These are phyloP conservation scores for Phytophthora hybrid DNA, from an alignment of 352 stramenopile species.

Conservation along the genomic window DNA sequence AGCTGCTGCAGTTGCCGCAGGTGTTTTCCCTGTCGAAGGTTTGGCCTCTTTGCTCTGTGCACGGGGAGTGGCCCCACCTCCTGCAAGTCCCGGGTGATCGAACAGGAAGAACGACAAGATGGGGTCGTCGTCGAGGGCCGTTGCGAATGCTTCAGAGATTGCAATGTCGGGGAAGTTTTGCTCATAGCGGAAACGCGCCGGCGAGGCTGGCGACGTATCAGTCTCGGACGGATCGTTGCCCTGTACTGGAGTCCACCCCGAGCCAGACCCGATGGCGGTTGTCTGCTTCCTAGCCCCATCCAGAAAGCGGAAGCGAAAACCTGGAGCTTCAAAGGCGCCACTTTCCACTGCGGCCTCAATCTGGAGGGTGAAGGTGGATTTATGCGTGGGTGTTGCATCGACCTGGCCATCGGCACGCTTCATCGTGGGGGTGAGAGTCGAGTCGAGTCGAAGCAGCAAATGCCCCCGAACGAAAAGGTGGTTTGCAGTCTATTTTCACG, in stretches of 20 bases:
- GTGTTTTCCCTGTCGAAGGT: constrained; percentile 20
- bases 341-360: constrained; percentile 63
- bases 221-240: constrained; percentile 2
- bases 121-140: constrained; percentile 62
- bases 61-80: constrained; percentile 16
- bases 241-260: constrained; percentile 45
- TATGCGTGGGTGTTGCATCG: constrained; percentile 31
- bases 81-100: constrained; percentile 50
- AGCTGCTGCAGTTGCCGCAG: constrained; percentile 3
- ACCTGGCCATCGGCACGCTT: constrained; percentile 23
- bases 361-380: constrained; percentile 69
- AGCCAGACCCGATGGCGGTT: constrained; percentile 33
- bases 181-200: constrained; percentile 51
- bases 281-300: constrained; percentile 73
- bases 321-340: constrained; percentile 51
- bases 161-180: constrained; percentile 54
- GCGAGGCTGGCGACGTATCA: not conserved
- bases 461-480: too few relatives aligned
- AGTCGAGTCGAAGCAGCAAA: not conserved
- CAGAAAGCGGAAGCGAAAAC: constrained; percentile 77
- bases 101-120: constrained; percentile 72
- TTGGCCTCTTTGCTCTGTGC: constrained; percentile 45
- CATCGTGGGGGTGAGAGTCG: constrained; percentile 4
- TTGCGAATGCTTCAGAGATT: constrained; percentile 57
- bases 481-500: too few relatives aligned